Base-by-base conservation (phyloP, 78 protist species). In the Corallochytrium limacisporum region DNA sequence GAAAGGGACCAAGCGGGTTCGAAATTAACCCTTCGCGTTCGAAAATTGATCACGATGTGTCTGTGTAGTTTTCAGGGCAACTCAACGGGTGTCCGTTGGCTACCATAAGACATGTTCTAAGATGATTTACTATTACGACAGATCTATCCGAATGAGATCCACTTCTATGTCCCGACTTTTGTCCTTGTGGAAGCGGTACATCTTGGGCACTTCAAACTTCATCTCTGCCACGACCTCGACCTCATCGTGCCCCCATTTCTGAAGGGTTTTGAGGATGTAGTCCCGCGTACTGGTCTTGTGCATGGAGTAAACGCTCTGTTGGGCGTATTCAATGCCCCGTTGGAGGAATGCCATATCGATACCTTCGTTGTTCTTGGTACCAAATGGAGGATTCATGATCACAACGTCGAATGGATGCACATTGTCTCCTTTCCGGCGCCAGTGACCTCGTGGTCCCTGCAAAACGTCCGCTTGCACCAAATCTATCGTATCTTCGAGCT, bases 351-450 rank as follows among this genome's bases (percentile, higher is more conserved):
- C 13, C 67, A 78, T 44, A 50, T 84, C 89, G 31, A 68, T 4
- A 1, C 89, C 89, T 15, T 50, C 12, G 24, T 62, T 61, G 1
- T 37, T 12, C 37, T 68, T 67, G 1, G 89, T 79, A 3, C 89
- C 89, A 55, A 84, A 84, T 3, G 89, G 89, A 10, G 89, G 89
- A 66, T 84, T 84, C 57, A 68, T 46, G n/a, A 84, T 3, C 38
- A 84, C 84, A 10, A 78, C 71, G 65, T 67, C 82, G 31, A 76
- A 4, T 24, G 35, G 13, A 26, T 47, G 43, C n/a, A 15, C 68
- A 20, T 0, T 56, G 0, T 54, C 26, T 62, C 48, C 12, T 62
- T 20, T 62, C 49, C 36, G 8, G 12, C 36, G 12, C 29, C 15
- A 7, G 26, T 44, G 10, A 13, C 68, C 20, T 62, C 32, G 49